phyloP scores from a whole-genome alignment of 192 early-diverging fungal species.

The Coemansia sp. region DNA sequence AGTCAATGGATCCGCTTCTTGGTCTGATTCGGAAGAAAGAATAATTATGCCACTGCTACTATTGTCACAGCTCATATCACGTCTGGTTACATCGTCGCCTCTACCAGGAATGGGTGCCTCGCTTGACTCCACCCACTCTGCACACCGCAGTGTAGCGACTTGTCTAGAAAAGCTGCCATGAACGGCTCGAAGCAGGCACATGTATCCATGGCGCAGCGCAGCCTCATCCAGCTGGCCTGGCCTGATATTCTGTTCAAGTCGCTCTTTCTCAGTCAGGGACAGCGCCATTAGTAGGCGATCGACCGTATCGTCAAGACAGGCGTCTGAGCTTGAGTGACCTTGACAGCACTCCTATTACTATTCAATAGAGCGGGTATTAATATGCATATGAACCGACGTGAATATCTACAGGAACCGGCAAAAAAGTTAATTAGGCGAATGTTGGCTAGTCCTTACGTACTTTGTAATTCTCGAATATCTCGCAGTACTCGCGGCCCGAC shows the following conservation, averaged over 20 bases:
- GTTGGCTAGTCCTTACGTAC: slow-evolving; percentile 6
- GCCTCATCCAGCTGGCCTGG: background rate
- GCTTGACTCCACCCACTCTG: slow-evolving; percentile 16
- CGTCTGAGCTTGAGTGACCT: slow-evolving; percentile 7
- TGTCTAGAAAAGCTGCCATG: slow-evolving; percentile 18
- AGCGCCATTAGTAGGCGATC: slow-evolving; percentile 14
- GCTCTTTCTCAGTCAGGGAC: background rate
- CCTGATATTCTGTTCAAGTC: background rate
- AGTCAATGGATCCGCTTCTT: background rate
- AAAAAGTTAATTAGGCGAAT: background rate
- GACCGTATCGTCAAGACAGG: slow-evolving; percentile 13
- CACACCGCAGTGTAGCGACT: slow-evolving; percentile 7
- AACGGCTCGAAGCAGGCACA: slow-evolving; percentile 16
- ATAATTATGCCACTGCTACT: background rate
- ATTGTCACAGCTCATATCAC: background rate
- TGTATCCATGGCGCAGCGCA: slow-evolving; percentile 22
- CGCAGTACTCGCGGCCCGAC: slow-evolving; percentile 17
- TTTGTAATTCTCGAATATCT: slow-evolving; percentile 36
- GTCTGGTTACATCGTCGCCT: background rate
- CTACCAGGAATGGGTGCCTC: background rate
- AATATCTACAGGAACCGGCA: background rate
- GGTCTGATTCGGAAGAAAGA: slow-evolving; percentile 2
- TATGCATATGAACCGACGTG: background rate
- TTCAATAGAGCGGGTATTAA: background rate
- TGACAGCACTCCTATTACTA: slow-evolving; percentile 16